Conservation (phyloP, 768 basidiomycete species). For the Lentinula boryana region DNA sequence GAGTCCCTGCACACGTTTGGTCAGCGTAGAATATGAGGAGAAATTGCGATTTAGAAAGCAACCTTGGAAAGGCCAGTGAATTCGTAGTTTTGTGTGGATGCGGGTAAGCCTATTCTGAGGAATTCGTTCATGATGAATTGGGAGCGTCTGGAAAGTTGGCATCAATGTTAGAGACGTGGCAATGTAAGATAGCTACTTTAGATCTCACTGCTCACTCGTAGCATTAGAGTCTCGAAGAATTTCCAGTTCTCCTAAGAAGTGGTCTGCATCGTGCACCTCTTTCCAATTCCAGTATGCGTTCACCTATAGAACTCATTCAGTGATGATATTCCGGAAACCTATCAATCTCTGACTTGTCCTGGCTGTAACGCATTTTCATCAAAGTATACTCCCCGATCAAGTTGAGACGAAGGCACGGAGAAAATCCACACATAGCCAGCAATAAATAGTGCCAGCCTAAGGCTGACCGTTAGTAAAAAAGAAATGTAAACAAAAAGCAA, state of each 20-base stretch:
- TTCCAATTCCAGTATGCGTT: slow-evolving; percentile 90
- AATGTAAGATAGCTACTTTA: not conserved
- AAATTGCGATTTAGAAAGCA: slow-evolving; percentile 13
- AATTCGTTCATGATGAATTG: slow-evolving; percentile 59
- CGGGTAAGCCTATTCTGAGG: slow-evolving; percentile 62
- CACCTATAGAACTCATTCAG: slow-evolving; percentile 46
- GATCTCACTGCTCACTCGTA: slow-evolving; percentile 64
- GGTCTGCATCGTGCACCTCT: slow-evolving; percentile 83
- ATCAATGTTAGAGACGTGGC: slow-evolving; percentile 1
- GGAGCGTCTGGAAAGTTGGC: slow-evolving; percentile 49
- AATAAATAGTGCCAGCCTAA: slow-evolving; percentile 51
- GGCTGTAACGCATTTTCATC: slow-evolving; percentile 97
- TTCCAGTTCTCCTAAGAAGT: slow-evolving; percentile 70
- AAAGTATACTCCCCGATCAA: slow-evolving; percentile 72
- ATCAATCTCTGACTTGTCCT: slow-evolving; percentile 54
- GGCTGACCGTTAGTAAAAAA: not conserved
- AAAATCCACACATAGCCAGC: slow-evolving; percentile 81
- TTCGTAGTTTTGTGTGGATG: slow-evolving; percentile 64
- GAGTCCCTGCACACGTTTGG: slow-evolving; percentile 30
- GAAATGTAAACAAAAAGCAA: not conserved
- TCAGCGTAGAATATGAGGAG: slow-evolving; percentile 1
- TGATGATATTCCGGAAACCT: slow-evolving; percentile 3
- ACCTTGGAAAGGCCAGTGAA: slow-evolving; percentile 52
- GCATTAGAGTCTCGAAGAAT: slow-evolving; percentile 54
- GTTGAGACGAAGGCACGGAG: slow-evolving; percentile 58